Evolutionary conservation across 1,284 basidiomycete species (phyloP), one percentile per base, ranked within the genome.

Genomic region (Pholiota adiposa): DNA sequence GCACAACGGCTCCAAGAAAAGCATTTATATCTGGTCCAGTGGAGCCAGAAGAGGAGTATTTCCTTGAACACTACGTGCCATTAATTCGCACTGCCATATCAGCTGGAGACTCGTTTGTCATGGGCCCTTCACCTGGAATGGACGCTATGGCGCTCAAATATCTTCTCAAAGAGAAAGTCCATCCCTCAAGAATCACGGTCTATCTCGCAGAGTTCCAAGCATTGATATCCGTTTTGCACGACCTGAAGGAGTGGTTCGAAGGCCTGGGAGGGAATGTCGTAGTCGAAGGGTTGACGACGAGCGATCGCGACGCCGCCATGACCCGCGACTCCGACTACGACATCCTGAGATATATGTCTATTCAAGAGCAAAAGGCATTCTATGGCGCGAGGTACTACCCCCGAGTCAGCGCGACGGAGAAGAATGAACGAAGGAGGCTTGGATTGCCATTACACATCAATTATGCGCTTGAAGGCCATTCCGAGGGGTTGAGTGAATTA

Each of bases 11-110:
- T 29, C 27, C 54, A n/a, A 29, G 27, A 40, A 59, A 54, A 25
- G 72, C 70, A 18, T 72, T 72, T 49, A 63, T 73, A 16, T 72
- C 70, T 14, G 70, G 72, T 16, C 69, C 69, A n/a, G 62, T 70
- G 18, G 63, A 65, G 31, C 63, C 63, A n/a, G 52, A 57, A 8
- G 48, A 60, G 2, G 59, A 58, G 1, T 72, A 69, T 51, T 72
- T 73, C 46, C n/a, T 43, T 2, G 41, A 46, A 9, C 60, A 71
- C 56, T 73, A 72, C 41, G 59, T 58, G 27, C 56, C 62, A 2
- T 40, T 51, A n/a, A 51, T 71, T 2, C 56, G 53, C 6, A 19
- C 49, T 3, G 70, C 69, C 2, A 68, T 68, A 12, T 49, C 63
- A 34, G 50, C 40, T 11, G 63, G 62, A 11, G 61, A 67, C 33